A percentile compares a stretch with the other conserved stretches of the same genome.
These are phyloP conservation scores for Taxawa tesnikishii DNA, from an alignment of 2,329 filamentous ascomycete genomes.

Conservation along the genomic window DNA sequence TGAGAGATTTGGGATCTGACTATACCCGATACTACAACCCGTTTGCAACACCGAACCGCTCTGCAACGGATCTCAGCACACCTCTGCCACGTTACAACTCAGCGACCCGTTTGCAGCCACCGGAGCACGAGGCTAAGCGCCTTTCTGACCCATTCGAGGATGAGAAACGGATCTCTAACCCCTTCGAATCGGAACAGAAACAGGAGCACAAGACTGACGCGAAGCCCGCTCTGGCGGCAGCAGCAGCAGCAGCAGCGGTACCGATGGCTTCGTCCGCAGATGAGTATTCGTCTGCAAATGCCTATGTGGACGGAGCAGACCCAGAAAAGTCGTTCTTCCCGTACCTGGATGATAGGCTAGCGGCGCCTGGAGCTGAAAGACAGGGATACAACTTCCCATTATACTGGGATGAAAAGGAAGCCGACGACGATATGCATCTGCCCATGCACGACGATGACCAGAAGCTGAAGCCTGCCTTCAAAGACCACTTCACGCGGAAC, in stretches of 20 bases:
- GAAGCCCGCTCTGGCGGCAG: slow-evolving; percentile 6
- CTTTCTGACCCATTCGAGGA: slow-evolving; percentile 22
- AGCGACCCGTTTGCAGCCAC: slow-evolving; percentile 5
- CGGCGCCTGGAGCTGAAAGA: slow-evolving; percentile 29
- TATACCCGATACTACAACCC: slow-evolving; percentile 26
- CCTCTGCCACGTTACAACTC: slow-evolving; percentile 14
- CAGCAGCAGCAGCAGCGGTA: slow-evolving; percentile 4
- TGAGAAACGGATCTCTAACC: slow-evolving; percentile 14
- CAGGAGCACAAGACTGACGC: slow-evolving; percentile 8
- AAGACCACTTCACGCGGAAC: slow-evolving; percentile 32
- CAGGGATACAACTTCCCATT: slow-evolving; percentile 31
- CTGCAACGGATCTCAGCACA: slow-evolving; percentile 16
- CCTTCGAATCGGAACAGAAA: slow-evolving; percentile 10
- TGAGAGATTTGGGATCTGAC: slow-evolving; percentile 23
- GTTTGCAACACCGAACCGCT: slow-evolving; percentile 21
- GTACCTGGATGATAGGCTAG: slow-evolving; percentile 35
- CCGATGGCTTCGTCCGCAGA: not conserved
- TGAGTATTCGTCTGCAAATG: no score
- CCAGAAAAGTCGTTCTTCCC: slow-evolving; percentile 24
- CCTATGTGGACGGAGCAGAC: slow-evolving; percentile 12
- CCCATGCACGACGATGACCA: slow-evolving; percentile 38
- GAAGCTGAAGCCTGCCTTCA: slow-evolving; percentile 27
- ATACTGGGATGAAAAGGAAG: slow-evolving; percentile 37
- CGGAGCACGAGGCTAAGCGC: slow-evolving; percentile 13
- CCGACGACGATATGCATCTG: slow-evolving; percentile 43